Evolutionary conservation across 139 green algal species (phyloP).

Genomic region (Chlamydomonas eustigma): DNA sequence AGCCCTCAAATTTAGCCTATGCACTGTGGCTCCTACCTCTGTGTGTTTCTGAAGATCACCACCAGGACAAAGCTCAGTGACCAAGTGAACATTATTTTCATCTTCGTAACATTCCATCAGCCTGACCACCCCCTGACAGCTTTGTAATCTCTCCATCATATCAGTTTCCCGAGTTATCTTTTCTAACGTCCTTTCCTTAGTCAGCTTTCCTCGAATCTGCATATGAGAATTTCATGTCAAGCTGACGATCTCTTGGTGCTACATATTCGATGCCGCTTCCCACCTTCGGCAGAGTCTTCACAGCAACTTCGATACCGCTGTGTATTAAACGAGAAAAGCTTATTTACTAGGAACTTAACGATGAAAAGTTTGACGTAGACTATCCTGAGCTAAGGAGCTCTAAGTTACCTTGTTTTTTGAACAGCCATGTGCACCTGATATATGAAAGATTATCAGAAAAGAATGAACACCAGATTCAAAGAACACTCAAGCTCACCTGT

Average conservation of each 20-base stretch:
- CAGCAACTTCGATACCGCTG: slow-evolving; percentile 7
- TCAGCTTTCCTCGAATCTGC: slow-evolving; percentile 46
- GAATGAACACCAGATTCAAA: no score
- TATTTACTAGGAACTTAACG: no score
- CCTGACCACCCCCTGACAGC: slow-evolving; percentile 27
- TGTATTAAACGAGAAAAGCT: no score
- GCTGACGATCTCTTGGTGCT: no score
- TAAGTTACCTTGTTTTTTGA: background rate
- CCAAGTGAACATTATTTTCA: slow-evolving; percentile 32
- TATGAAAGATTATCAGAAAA: no score
- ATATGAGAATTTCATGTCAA: no score
- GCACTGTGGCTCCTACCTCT: slow-evolving; percentile 38
- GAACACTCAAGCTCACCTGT: no score
- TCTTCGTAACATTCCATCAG: slow-evolving; percentile 47
- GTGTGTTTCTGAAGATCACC: slow-evolving; percentile 55
- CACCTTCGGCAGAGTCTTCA: slow-evolving; percentile 15
- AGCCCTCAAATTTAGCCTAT: no score
- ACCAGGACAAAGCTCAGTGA: slow-evolving; percentile 47
- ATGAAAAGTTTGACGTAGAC: no score
- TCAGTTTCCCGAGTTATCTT: slow-evolving; percentile 47
- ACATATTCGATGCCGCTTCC: no score
- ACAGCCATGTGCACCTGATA: slow-evolving; percentile 1
- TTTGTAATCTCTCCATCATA: slow-evolving; percentile 25
- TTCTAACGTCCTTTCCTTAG: slow-evolving; percentile 32
- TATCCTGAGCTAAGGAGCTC: no score